Conservation (phyloP, 805 yeast genomes). For the Candida easanensis region DNA sequence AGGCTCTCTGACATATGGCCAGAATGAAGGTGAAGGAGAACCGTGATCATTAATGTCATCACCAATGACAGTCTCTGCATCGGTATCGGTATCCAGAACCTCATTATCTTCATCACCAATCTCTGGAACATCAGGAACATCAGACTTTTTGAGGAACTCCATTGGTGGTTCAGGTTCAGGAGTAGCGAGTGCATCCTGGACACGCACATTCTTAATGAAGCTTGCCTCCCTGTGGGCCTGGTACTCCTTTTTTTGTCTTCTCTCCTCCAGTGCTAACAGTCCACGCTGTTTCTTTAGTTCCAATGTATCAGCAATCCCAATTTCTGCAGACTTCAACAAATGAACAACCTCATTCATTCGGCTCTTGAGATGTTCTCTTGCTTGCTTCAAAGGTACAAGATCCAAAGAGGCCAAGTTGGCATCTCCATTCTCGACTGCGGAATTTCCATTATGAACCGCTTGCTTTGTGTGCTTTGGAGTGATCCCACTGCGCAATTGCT, state of each 20-base stretch:
- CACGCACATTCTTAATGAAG: no score
- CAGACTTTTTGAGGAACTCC: conserved; percentile 1
- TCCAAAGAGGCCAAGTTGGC: conserved; percentile 3
- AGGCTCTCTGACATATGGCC: no score
- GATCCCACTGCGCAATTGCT: background rate
- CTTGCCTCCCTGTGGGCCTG: background rate
- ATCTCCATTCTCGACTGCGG: background rate
- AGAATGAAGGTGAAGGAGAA: no score
- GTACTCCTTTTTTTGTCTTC: conserved; percentile 1
- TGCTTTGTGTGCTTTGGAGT: background rate
- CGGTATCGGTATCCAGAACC: conserved; percentile 6
- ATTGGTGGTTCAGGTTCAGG: conserved; percentile 12
- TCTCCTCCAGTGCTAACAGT: conserved; percentile 5
- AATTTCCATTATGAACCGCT: background rate
- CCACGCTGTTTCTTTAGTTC: conserved; percentile 15
- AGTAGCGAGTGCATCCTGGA: conserved; percentile 1
- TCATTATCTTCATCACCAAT: background rate
- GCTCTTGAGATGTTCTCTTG: conserved; percentile 26
- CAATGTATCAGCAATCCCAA: conserved; percentile 6
- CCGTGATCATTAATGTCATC: no score
- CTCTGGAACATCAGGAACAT: background rate
- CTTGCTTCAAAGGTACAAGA: conserved; percentile 20
- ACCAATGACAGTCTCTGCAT: conserved; percentile 11
- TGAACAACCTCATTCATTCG: conserved; percentile 29
- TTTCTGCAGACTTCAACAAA: conserved; percentile 23